phyloP scores from a whole-genome alignment of 1,284 basidiomycete genomes.

The Coniferiporia weirii region DNA sequence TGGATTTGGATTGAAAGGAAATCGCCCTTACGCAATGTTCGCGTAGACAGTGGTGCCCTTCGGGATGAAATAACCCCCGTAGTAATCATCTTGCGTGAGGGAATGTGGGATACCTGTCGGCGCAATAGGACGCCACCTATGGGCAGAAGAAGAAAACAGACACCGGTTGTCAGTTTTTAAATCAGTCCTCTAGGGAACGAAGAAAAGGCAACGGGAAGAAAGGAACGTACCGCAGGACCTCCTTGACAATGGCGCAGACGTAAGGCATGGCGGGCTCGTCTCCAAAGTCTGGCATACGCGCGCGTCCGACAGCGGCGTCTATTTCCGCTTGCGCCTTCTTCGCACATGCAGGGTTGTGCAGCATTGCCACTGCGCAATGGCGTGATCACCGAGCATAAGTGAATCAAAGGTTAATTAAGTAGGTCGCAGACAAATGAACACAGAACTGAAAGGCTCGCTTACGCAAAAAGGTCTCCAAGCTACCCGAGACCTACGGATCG shows the following conservation, averaged over 20 bases:
- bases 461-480: background rate
- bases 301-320: slow-evolving; percentile 3
- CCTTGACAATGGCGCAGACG: slow-evolving; percentile 11
- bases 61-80: slow-evolving; percentile 48
- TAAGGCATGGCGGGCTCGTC: slow-evolving; percentile 9
- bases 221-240: slow-evolving; percentile 20
- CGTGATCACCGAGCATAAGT: background rate
- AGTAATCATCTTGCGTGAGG: slow-evolving; percentile 47
- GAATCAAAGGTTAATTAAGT: background rate
- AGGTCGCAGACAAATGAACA: background rate
- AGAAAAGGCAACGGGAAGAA: background rate
- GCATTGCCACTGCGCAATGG: background rate
- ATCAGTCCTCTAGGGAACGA: background rate
- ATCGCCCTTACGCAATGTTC: slow-evolving; percentile 39
- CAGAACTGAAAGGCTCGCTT: background rate
- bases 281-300: slow-evolving; percentile 3
- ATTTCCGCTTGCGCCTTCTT: slow-evolving; percentile 10
- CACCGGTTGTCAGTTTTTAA: too few relatives aligned
- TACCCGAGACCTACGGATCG: background rate
- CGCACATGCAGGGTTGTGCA: slow-evolving; percentile 3
- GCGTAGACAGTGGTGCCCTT: slow-evolving; percentile 45
- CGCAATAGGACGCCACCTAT: slow-evolving; percentile 12
- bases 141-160: background rate
- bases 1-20: background rate
- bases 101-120: slow-evolving; percentile 47